Conservation (phyloP, 441 rosid genomes). For the Brassica balearica region DNA sequence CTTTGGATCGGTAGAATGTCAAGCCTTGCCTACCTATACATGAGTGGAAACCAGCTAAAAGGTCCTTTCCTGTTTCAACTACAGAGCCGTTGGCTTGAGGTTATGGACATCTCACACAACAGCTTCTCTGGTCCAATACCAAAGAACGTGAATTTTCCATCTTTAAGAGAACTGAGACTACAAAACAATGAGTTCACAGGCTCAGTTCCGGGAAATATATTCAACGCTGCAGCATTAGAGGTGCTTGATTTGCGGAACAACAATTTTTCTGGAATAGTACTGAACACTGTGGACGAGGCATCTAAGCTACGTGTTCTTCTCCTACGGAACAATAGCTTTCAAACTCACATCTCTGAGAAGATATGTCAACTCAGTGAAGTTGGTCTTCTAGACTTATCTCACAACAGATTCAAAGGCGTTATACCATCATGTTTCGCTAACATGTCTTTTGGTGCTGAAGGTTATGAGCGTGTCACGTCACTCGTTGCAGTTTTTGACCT, state of each 20-base stretch:
- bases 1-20: neutral
- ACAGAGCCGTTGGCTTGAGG: neutral
- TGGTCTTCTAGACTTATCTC: neutral
- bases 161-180: neutral
- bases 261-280: neutral
- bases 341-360: slow-evolving; percentile 12
- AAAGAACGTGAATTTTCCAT: neutral
- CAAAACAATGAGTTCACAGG: slow-evolving; percentile 3
- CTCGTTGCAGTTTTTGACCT: slow-evolving; percentile 3
- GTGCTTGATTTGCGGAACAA: slow-evolving; percentile 23
- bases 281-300: neutral
- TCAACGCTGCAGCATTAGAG: neutral
- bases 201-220: neutral
- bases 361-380: neutral
- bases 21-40: neutral
- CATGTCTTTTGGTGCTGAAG: neutral
- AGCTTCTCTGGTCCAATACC: neutral
- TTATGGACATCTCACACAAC: slow-evolving; percentile 5
- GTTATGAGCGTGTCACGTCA: neutral
- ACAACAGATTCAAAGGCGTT: neutral
- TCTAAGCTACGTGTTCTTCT: slow-evolving; percentile 2
- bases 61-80: neutral
- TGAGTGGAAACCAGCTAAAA: slow-evolving; percentile 9
- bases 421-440: neutral
- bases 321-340: neutral